Conservation (phyloP, 768 basidiomycete species). For the Rickenella mellea region DNA sequence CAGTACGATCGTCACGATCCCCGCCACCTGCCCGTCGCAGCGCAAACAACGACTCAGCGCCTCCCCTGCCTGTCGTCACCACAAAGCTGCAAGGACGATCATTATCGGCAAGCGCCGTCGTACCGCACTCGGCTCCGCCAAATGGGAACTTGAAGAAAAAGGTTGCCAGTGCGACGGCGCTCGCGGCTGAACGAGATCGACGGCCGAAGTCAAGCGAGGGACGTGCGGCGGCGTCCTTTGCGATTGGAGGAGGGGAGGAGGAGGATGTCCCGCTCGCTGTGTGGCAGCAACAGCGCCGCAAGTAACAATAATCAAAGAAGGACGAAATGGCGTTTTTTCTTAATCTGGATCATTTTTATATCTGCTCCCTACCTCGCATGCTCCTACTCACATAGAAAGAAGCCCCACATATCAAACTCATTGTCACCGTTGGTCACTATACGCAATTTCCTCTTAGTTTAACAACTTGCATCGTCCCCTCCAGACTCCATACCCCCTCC, state of each 20-base stretch:
- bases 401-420: no score
- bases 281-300: constrained; percentile 68
- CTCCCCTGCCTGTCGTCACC: constrained; percentile 8
- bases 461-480: no score
- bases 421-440: no score
- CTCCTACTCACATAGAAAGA: no score
- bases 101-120: constrained; percentile 52
- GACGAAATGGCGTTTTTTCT: no score
- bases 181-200: constrained; percentile 25
- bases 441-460: no score
- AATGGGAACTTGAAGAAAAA: constrained; percentile 59
- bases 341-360: no score
- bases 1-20: background rate
- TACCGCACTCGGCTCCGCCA: constrained; percentile 22
- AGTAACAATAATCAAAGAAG: no score
- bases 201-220: constrained; percentile 35
- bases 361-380: no score
- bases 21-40: background rate
- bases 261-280: constrained; percentile 75
- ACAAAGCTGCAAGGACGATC: constrained; percentile 54
- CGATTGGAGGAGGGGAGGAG: constrained; percentile 40
- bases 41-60: constrained; percentile 3
- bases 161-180: constrained; percentile 55
- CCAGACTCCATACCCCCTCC: no score
- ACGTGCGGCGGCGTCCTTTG: constrained; percentile 13